Conservation (phyloP, 768 basidiomycete species). For the Podaxis rugospora region DNA sequence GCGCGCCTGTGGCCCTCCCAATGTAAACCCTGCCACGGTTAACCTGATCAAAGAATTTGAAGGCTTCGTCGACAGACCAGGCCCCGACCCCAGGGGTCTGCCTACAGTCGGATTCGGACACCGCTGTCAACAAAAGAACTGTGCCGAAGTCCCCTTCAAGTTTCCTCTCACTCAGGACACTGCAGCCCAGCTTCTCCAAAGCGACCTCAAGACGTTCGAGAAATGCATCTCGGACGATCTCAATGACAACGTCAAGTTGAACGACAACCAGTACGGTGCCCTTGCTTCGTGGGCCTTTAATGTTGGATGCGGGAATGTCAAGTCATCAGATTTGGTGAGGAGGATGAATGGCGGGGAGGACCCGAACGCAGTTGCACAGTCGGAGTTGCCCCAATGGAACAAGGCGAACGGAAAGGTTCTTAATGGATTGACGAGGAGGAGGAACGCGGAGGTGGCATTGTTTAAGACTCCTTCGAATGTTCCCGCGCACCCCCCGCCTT, state of each 20-base stretch:
- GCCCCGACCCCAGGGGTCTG: neutral
- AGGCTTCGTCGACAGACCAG: neutral
- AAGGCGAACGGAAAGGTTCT: constrained; percentile 22
- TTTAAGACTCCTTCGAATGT: constrained; percentile 26
- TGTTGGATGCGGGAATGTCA: constrained; percentile 23
- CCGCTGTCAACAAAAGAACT: constrained; percentile 16
- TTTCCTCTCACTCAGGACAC: constrained; percentile 26
- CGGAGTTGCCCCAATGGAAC: neutral
- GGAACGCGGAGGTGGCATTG: constrained; percentile 24
- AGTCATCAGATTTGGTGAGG: constrained; percentile 22
- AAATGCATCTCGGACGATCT: constrained; percentile 23
- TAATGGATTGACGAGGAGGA: constrained; percentile 21
- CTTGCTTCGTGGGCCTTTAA: constrained; percentile 27
- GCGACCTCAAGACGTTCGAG: constrained; percentile 20
- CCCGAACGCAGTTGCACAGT: constrained; percentile 17
- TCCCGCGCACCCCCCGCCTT: constrained; percentile 21
- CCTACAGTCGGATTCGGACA: neutral
- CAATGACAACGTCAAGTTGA: constrained; percentile 19
- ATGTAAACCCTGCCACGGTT: neutral
- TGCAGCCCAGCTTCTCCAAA: constrained; percentile 15
- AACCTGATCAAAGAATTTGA: neutral
- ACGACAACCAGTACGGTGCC: constrained; percentile 19
- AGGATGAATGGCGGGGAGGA: constrained; percentile 26
- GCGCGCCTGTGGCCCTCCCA: neutral
- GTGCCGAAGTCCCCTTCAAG: constrained; percentile 27